These are phyloP conservation scores for Desmodesmus armatus DNA, from an alignment of 139 green algal species.

Conservation along the genomic window DNA sequence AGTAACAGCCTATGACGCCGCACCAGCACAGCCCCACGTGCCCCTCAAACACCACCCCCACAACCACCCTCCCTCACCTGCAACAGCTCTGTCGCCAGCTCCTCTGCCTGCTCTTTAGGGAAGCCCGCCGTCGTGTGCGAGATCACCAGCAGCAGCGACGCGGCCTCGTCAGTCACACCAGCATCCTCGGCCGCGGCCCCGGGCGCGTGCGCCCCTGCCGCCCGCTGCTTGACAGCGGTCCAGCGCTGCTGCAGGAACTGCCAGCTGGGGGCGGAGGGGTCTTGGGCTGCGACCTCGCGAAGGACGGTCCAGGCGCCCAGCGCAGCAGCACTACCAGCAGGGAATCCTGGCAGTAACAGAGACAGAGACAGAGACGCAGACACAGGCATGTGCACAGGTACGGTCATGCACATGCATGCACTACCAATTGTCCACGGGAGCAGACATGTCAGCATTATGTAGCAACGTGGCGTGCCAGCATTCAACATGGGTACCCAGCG, in stretches of 20 bases:
- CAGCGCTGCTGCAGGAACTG: slow-evolving; percentile 77
- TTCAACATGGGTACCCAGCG: no score
- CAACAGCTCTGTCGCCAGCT: slow-evolving; percentile 68
- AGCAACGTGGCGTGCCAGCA: no score
- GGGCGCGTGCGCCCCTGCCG: slow-evolving; percentile 3
- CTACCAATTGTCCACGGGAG: no score
- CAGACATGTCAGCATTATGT: no score
- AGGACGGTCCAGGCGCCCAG: slow-evolving; percentile 75
- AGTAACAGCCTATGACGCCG: no score
- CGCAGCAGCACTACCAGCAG: slow-evolving; percentile 22
- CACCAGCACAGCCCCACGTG: no score
- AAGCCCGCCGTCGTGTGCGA: slow-evolving; percentile 70
- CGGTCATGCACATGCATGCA: neutral
- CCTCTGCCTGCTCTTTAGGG: slow-evolving; percentile 58
- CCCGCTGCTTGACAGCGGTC: slow-evolving; percentile 48
- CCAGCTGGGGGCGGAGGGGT: slow-evolving; percentile 73
- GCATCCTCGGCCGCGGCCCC: neutral
- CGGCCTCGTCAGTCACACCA: slow-evolving; percentile 43
- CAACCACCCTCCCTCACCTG: no score
- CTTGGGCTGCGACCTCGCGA: slow-evolving; percentile 66
- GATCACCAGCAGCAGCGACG: slow-evolving; percentile 76
- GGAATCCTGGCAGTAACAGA: neutral
- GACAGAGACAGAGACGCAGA: no score
- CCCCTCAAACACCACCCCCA: no score
- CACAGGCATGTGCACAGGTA: neutral